Percentiles rank a stretch among this genome's conserved stretches.
phyloP scores from a whole-genome alignment of 2,329 filamentous ascomycete genomes.

The Botrytis sinoallii region DNA sequence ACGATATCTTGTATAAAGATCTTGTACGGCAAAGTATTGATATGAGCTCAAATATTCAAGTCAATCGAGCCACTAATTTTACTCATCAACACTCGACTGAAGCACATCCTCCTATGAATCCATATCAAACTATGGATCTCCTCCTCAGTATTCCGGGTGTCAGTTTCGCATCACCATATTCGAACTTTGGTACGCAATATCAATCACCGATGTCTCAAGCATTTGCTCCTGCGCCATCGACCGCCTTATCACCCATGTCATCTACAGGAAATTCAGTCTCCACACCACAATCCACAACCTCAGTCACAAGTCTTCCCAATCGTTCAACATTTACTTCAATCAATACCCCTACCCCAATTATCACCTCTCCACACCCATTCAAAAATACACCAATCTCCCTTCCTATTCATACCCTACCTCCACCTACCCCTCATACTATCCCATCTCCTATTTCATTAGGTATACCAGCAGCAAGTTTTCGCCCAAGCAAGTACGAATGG shows the following conservation, averaged over 20 bases:
- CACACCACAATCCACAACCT: conserved; percentile 16
- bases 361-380: conserved; percentile 16
- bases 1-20: conserved; percentile 84
- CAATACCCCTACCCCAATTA: conserved; percentile 18
- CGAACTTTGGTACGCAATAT: conserved; percentile 31
- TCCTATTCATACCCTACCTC: conserved; percentile 25
- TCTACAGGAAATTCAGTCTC: conserved; percentile 28
- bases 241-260: conserved; percentile 34
- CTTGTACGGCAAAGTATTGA: conserved; percentile 26
- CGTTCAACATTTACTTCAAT: conserved; percentile 23
- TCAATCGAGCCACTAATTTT: conserved; percentile 50
- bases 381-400: conserved; percentile 19
- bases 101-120: conserved; percentile 32
- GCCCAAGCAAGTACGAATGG: conserved; percentile 38
- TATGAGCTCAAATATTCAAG: conserved; percentile 45
- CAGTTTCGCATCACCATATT: conserved; percentile 26
- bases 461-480: conserved; percentile 27
- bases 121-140: conserved; percentile 40
- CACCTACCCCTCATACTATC: conserved; percentile 25
- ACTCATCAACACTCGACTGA: conserved; percentile 46
- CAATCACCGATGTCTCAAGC: conserved; percentile 29
- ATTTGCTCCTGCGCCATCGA: conserved; percentile 31
- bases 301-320: conserved; percentile 14
- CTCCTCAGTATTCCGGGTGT: conserved; percentile 35
- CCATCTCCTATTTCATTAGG: conserved; percentile 24